Evolutionary conservation across 345 rosid genomes (phyloP), one percentile per base, ranked within the genome.

Genomic region (Eutrema yunnanense): DNA sequence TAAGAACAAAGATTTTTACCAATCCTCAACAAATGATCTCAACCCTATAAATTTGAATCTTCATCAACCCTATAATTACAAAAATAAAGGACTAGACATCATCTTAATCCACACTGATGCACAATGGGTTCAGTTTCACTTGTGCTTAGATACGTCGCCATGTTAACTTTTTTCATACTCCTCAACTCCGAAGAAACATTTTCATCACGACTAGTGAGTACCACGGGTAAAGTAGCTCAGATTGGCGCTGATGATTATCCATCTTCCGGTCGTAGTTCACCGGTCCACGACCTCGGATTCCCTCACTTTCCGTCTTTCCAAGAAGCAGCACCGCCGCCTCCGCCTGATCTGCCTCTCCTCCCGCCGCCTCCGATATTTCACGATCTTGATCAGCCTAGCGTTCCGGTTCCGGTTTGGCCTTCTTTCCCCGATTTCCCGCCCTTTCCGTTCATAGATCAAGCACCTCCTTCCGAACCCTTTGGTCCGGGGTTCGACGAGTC

Each of bases 161-260:
- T 71, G 61, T 50, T 70, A 14, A 41, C 11, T 13, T 38, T 62
- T 42, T 4, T 76, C 14, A 12, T 62, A 42, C 32, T 76, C 32
- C 12, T 48, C 16, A 70, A 48, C 67, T 70, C 55, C 12, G 9
- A 64, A 26, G 66, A 50, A 32, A 38, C 44, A 22, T 64, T 41
- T 10, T 64, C 75, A 49, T 76, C 76, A 6, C 32, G 75, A 41
- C 52, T 65, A 41, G 10, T 62, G 70, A 76, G 59, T 53, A 13
- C 60, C 11, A 14, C 22, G 14, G 58, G 71, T 47, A 63, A 30
- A 40, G 66, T 62, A 64, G 65, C 76, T 26, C 27, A 56, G 54
- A 63, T 64, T 42, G 60, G 54, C 16, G 76, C 66, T 70, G 72
- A 76, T 64, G 80, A 76, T 32, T 76, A 76, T 58, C 80, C 80